A percentile compares a stretch with the other conserved stretches of the same genome.
Conservation (phyloP, 495 filamentous ascomycete species). For the Haplographium delicatum region DNA sequence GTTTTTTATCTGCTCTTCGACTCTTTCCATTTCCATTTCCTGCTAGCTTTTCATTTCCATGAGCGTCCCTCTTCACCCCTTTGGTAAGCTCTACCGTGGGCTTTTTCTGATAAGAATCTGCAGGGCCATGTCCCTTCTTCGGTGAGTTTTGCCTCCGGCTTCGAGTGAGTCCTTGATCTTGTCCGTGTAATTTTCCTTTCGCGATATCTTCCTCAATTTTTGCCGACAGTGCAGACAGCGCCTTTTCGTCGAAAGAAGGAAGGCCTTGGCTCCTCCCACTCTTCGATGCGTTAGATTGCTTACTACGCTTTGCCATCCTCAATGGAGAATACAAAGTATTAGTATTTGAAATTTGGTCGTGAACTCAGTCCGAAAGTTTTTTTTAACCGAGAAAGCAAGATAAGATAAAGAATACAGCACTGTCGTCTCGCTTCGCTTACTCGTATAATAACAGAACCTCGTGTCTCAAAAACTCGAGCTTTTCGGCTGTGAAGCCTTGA, state of each 20-base stretch:
- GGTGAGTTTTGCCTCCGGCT: constrained; percentile 14
- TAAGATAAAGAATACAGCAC: too few relatives aligned
- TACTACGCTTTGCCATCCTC: constrained; percentile 19
- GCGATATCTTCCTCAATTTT: constrained; percentile 49
- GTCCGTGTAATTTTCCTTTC: constrained; percentile 19
- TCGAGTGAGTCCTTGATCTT: constrained; percentile 24
- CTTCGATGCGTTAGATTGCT: constrained; percentile 24
- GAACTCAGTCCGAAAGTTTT: too few relatives aligned
- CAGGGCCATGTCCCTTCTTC: background rate
- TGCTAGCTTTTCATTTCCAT: constrained; percentile 42
- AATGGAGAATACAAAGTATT: background rate
- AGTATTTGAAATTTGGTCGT: background rate
- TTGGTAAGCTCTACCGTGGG: constrained; percentile 27
- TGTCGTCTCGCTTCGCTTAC: background rate
- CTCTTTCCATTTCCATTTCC: constrained; percentile 18
- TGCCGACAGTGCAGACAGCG: constrained; percentile 56
- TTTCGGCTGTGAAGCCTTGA: too few relatives aligned
- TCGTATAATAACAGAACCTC: background rate
- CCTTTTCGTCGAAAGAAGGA: constrained; percentile 52
- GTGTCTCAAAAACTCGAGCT: too few relatives aligned
- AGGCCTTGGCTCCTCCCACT: constrained; percentile 24
- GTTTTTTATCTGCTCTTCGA: constrained; percentile 29
- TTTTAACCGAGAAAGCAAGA: too few relatives aligned
- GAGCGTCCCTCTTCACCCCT: constrained; percentile 44
- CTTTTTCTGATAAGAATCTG: constrained; percentile 20